Evolutionary conservation across 1,139 yeast species (phyloP).

Genomic region (Blastobotrys ciferrii): DNA sequence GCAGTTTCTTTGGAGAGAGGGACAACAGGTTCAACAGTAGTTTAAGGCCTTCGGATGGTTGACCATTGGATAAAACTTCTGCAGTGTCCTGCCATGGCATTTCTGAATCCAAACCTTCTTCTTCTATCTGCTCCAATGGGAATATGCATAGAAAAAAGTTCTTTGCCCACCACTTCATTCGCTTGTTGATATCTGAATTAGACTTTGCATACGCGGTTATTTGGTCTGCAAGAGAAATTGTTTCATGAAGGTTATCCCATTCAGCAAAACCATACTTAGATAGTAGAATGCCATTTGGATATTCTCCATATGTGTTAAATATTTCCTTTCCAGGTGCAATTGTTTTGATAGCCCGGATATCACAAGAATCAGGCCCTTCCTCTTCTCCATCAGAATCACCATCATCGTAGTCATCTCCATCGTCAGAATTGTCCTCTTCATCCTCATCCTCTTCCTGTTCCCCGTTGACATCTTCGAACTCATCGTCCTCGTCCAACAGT

Average conservation of each 20-base stretch:
- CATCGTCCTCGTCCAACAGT: conserved; percentile 27
- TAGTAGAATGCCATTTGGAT: conserved; percentile 61
- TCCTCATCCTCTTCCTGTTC: conserved; percentile 36
- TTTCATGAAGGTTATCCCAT: conserved; percentile 54
- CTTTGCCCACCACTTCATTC: conserved; percentile 64
- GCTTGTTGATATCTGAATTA: conserved; percentile 38
- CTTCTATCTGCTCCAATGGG: conserved; percentile 40
- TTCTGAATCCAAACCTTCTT: conserved; percentile 30
- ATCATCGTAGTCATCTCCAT: conserved; percentile 26
- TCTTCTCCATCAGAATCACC: conserved; percentile 39
- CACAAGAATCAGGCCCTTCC: conserved; percentile 34
- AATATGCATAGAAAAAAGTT: conserved; percentile 45
- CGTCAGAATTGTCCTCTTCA: conserved; percentile 30
- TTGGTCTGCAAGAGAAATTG: conserved; percentile 56
- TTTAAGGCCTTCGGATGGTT: conserved; percentile 42
- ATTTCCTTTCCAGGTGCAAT: conserved; percentile 56
- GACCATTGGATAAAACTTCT: conserved; percentile 39
- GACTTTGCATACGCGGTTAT: conserved; percentile 44
- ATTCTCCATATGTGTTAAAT: conserved; percentile 76
- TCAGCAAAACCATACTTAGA: conserved; percentile 76
- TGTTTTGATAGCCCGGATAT: conserved; percentile 41
- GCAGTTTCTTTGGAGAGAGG: conserved; percentile 27
- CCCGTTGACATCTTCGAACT: conserved; percentile 26
- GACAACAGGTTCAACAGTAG: conserved; percentile 40
- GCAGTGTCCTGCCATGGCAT: conserved; percentile 25